These are phyloP conservation scores for Coemansia sp. DNA, from an alignment of 192 early-diverging fungal species.

Conservation along the genomic window DNA sequence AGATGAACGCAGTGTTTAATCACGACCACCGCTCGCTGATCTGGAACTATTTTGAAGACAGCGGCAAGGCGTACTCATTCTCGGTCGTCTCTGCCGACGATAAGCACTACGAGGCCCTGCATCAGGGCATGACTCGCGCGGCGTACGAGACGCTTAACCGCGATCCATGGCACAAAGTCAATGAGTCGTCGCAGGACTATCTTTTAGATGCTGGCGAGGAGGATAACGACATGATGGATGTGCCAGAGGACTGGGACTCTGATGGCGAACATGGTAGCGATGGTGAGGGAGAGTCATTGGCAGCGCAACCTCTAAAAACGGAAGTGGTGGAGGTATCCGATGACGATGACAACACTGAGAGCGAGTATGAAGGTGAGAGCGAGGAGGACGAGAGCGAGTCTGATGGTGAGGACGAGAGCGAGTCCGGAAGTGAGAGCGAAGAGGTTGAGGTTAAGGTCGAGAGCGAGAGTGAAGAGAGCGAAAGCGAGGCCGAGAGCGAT, in stretches of 20 bases:
- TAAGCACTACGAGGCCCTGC: constrained; percentile 61
- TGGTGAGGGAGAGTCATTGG: constrained; percentile 4
- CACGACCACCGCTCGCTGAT: constrained; percentile 71
- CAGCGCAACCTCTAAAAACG: too few relatives aligned
- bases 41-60: constrained; percentile 76
- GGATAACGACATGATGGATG: constrained; percentile 55
- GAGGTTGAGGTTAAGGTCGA: background rate
- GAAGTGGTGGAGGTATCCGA: background rate
- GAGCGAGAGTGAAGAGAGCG: background rate
- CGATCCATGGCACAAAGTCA: constrained; percentile 65
- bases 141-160: constrained; percentile 77
- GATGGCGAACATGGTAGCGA: constrained; percentile 34
- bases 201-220: constrained; percentile 74
- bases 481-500: constrained; percentile 29
- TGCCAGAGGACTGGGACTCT: constrained; percentile 30
- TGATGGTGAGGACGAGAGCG: background rate
- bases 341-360: background rate
- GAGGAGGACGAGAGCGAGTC: background rate
- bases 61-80: constrained; percentile 70
- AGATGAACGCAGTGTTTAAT: constrained; percentile 81
- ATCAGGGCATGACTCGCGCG: constrained; percentile 67
- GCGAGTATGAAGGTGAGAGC: background rate
- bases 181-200: constrained; percentile 72
- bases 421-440: background rate
- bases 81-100: constrained; percentile 66